Conservation (phyloP, 75 land plant genomes). For the Sequoiadendron giganteum region DNA sequence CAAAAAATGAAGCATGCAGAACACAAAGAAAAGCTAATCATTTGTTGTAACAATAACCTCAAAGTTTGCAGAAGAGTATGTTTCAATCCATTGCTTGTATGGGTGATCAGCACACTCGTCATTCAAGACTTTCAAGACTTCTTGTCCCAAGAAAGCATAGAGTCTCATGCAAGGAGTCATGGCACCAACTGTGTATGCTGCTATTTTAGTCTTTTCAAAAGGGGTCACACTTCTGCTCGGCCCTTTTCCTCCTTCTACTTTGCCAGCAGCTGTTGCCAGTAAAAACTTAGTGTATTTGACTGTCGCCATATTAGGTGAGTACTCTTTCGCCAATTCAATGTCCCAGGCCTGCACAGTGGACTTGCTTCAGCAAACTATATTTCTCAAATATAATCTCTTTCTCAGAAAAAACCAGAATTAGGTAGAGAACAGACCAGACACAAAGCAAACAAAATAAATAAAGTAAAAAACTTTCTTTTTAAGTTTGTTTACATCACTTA, state of each 20-base stretch:
- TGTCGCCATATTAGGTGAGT: slow-evolving; percentile 49
- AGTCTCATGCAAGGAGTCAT: slow-evolving; percentile 95
- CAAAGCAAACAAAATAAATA: slow-evolving; percentile 5
- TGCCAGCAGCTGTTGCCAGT: slow-evolving; percentile 66
- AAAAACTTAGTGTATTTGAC: slow-evolving; percentile 71
- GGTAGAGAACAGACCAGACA: background rate
- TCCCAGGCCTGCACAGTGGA: slow-evolving; percentile 59
- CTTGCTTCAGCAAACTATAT: slow-evolving; percentile 9
- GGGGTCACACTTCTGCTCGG: slow-evolving; percentile 56
- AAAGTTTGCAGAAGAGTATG: slow-evolving; percentile 67
- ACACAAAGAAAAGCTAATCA: background rate
- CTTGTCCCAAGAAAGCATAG: slow-evolving; percentile 77
- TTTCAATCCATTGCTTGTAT: slow-evolving; percentile 81
- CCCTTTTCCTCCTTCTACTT: slow-evolving; percentile 52
- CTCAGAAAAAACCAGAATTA: background rate
- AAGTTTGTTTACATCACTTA: background rate
- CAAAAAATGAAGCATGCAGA: slow-evolving; percentile 1
- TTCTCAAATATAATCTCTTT: background rate
- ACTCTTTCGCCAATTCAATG: slow-evolving; percentile 39
- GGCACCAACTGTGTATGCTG: slow-evolving; percentile 78
- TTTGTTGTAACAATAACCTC: slow-evolving; percentile 41
- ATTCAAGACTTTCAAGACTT: slow-evolving; percentile 31
- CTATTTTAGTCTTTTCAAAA: slow-evolving; percentile 58
- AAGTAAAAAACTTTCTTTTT: slow-evolving; percentile 6
- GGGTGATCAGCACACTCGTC: slow-evolving; percentile 39